Evolutionary conservation across 1,139 yeast species (phyloP), one percentile per base, ranked within the genome.

Genomic region (Kodamaea derodonti): DNA sequence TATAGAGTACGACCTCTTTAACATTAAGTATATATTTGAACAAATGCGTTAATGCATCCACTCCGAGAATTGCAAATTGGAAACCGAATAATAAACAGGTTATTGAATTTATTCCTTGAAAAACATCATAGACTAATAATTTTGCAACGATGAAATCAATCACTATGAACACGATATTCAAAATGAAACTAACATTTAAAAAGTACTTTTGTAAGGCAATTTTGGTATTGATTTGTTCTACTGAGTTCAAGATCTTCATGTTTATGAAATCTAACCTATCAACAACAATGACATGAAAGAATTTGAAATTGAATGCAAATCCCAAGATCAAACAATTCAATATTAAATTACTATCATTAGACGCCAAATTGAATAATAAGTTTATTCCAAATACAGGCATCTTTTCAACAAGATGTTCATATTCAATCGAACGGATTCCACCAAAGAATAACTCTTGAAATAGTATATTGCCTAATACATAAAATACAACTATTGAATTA

Each of bases 221-320:
- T 38, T 36, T 66, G 54, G 43, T 73, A 26, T 40, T 23, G 10
- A 29, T 48, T 25, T 53, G 62, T n/a, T 60, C 60, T 26, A 49
- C 50, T 18, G 49, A 47, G 28, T 51, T 71, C 62, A 42, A 41
- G 12, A 60, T 54, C 34, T 53, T 52, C 54, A 75, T 52, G 61
- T 54, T 71, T 4, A 76, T 47, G 42, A 63, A 65, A 30, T 84
- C 90, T 35, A 81, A 58, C 31, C 94, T 57, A 49, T 84, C 92
- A 29, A 62, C 59, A 31, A 83, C 58, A 3, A 90, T 71, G 75
- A 94, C 80, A 50, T 87, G 95, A 60, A 83, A 80, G 3, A 83
- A 76, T 49, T 82, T 81, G 50, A 78, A 60, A 38, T 78, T 74
- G 37, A 84, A 53, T 14, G 80, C 58, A 6, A 65, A 48, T 17